Base-by-base conservation (phyloP, 257 asterid species). In the Penstemon davidsonii region DNA sequence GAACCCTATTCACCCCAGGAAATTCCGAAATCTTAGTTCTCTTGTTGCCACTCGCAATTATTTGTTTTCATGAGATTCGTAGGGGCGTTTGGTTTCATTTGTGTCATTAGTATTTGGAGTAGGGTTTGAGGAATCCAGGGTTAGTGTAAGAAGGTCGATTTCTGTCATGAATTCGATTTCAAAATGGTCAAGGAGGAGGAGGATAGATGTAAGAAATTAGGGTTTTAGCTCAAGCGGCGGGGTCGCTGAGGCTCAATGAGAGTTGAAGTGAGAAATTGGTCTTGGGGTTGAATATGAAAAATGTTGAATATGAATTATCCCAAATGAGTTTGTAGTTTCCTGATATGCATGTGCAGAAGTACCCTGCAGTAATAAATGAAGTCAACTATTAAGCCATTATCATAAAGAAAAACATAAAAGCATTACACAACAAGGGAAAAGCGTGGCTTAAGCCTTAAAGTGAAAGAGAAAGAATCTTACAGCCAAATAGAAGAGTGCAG, bases 261-360 rank as follows among this genome's bases (percentile, higher is more conserved):
- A 15, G 18, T 15, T 15, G 18, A 15, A 15, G 18, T 15, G 18
- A 15, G 18, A 15, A 15, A 15, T 15, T 15, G 18, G 18, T 15
- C 18, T 15, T 15, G 18, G 18, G 18, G 18, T 15, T 15, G 18
- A 15, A 15, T 15, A 15, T 86, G 66, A 94, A 94, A 78, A 94
- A 91, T 13, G 96, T 63, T 12, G 99, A 91, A 79, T 83, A 87
- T n/a, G 97, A 81, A 73, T 94, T 94, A 68, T 94, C 99, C 99
- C 97, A 94, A 69, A 87, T 70, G 71, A 94, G 97, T 78, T 80
- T 94, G 95, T 94, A 94, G 83, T 83, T 85, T 73, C 99, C 99
- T 52, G 97, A 70, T 72, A 82, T 62, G 56, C 86, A 79, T 8
- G 99, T 81, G 76, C 96, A 88, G 79, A 94, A 94, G 85, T 91